Conservation (phyloP, 768 basidiomycete genomes). For the Clitopilus hobsonii region DNA sequence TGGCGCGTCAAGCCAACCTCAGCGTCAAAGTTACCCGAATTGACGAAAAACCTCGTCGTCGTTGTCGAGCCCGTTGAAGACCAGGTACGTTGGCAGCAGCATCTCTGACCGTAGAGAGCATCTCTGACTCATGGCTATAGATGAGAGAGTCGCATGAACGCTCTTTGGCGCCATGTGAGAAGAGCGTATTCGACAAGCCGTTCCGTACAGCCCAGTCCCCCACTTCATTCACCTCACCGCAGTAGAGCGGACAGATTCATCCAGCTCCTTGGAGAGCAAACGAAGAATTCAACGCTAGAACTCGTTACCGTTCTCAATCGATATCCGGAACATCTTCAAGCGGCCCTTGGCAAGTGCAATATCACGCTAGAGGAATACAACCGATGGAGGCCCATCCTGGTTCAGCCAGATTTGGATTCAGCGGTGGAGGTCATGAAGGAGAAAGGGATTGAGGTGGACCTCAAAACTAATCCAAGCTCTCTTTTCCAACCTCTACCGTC, state of each 20-base stretch:
- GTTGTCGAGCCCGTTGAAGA: background rate
- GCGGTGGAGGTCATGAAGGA: slow-evolving; percentile 20
- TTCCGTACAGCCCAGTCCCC: slow-evolving; percentile 10
- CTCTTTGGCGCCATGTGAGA: slow-evolving; percentile 11
- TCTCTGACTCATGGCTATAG: no score
- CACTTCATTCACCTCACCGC: slow-evolving; percentile 10
- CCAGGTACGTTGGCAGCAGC: slow-evolving; percentile 1
- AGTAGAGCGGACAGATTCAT: slow-evolving; percentile 26
- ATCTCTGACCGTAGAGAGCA: no score
- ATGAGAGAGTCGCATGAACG: slow-evolving; percentile 19
- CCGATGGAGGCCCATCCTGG: slow-evolving; percentile 32
- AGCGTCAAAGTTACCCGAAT: slow-evolving; percentile 8
- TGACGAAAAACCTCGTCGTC: slow-evolving; percentile 5
- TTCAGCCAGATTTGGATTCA: slow-evolving; percentile 25
- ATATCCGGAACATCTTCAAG: slow-evolving; percentile 20
- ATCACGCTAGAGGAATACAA: slow-evolving; percentile 32
- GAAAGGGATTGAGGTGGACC: background rate
- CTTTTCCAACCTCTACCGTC: slow-evolving; percentile 26
- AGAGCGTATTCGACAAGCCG: slow-evolving; percentile 9
- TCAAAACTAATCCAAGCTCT: slow-evolving; percentile 1
- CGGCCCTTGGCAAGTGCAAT: slow-evolving; percentile 24
- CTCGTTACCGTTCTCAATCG: slow-evolving; percentile 30
- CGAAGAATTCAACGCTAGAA: slow-evolving; percentile 36
- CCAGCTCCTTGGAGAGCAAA: slow-evolving; percentile 26
- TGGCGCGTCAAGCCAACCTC: slow-evolving; percentile 19